These are phyloP conservation scores for Trichophyton schoenleinii DNA, from an alignment of 2,329 filamentous ascomycete species.

Conservation along the genomic window DNA sequence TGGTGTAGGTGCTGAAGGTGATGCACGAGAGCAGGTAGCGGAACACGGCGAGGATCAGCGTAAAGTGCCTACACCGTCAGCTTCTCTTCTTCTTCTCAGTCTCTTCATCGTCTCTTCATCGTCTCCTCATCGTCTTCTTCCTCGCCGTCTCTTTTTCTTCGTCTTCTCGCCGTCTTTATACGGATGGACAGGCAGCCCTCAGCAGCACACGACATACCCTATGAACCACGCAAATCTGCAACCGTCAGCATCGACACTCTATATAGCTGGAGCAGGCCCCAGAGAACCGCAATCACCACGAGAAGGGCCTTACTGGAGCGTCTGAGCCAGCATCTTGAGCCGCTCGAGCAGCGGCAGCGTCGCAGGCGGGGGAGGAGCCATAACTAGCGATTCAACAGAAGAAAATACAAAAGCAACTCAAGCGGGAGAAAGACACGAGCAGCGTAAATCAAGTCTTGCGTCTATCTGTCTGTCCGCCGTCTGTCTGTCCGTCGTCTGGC, in stretches of 20 bases:
- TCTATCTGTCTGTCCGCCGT: too few relatives aligned
- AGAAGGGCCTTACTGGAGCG: conserved; percentile 60
- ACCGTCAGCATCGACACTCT: background rate
- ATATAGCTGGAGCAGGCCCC: background rate
- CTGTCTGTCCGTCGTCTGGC: too few relatives aligned
- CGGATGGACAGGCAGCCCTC: background rate
- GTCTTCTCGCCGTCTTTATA: too few relatives aligned
- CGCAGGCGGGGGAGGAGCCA: conserved; percentile 63
- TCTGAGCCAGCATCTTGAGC: conserved; percentile 67
- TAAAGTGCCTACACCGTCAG: conserved; percentile 55
- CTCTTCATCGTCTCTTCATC: too few relatives aligned
- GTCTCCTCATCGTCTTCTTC: too few relatives aligned
- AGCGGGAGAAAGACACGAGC: background rate
- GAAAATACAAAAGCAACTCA: conserved; percentile 1
- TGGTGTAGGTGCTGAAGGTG: conserved; percentile 72
- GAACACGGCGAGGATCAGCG: conserved; percentile 67
- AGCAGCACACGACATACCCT: conserved; percentile 48
- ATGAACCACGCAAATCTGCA: conserved; percentile 57
- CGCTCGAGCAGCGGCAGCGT: conserved; percentile 60
- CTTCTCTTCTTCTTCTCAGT: too few relatives aligned
- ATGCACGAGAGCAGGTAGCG: conserved; percentile 80
- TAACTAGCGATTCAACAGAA: conserved; percentile 22
- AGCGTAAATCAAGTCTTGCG: background rate
- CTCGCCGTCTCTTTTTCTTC: too few relatives aligned
- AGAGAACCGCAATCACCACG: background rate